phyloP scores from a whole-genome alignment of 169 alveolate species.

The Eimeria zaria region DNA sequence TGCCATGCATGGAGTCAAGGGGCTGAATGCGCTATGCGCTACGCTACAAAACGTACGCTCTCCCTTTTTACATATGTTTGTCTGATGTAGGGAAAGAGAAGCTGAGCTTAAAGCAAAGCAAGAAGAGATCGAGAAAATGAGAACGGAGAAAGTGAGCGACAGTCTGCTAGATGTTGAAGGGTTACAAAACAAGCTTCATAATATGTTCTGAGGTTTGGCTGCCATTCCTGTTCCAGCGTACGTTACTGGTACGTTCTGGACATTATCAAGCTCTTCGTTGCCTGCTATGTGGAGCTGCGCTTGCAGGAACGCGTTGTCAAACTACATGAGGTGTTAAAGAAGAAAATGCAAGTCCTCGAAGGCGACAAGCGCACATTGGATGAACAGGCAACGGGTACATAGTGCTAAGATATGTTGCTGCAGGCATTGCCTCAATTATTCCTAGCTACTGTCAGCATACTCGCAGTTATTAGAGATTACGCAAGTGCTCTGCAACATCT shows the following conservation, averaged over 20 bases:
- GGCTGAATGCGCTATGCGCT: neutral
- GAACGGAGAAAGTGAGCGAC: slow-evolving; percentile 46
- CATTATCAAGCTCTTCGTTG: neutral
- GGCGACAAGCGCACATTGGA: slow-evolving; percentile 87
- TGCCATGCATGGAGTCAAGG: neutral
- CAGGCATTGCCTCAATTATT: no score
- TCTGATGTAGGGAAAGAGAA: slow-evolving; percentile 59
- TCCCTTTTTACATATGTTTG: neutral
- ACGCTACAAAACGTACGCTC: neutral
- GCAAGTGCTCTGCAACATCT: no score
- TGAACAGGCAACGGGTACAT: slow-evolving; percentile 68
- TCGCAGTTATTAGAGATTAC: neutral
- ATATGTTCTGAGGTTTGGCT: neutral
- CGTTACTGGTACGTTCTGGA: neutral
- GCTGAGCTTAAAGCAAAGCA: slow-evolving; percentile 76
- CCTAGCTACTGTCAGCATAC: neutral
- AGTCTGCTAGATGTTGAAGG: neutral
- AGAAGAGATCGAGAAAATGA: slow-evolving; percentile 61
- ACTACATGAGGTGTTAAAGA: slow-evolving; percentile 73
- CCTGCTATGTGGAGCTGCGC: neutral
- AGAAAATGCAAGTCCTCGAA: slow-evolving; percentile 86
- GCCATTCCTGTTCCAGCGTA: neutral
- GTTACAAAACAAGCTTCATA: neutral
- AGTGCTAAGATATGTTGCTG: no score
- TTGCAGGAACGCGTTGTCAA: slow-evolving; percentile 79